Evolutionary conservation across 495 filamentous ascomycete genomes (phyloP), one percentile per base, ranked within the genome.

Genomic region (Rhizodiscina lignyota): DNA sequence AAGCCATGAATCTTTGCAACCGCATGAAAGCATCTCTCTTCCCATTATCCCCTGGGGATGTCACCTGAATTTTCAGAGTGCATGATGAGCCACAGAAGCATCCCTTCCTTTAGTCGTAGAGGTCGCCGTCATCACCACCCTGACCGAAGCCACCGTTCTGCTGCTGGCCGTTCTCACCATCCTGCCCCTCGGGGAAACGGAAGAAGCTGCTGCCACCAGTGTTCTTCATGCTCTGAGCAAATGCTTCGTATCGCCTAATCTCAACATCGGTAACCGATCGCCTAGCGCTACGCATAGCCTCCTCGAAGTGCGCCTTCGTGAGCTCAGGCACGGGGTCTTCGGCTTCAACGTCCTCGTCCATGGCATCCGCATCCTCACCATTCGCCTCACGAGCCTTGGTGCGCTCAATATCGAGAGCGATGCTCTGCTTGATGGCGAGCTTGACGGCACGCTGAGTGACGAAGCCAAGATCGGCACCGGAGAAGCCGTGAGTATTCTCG

Each of bases 361-460:
- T 79, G 49, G 79, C 73, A 38, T 56, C 53, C 15, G 78, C 72
- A 38, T 74, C 71, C 53, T 78, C 75, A 42, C 83, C 87, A 42
- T 74, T 79, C 39, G 79, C 84, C 58, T 93, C 89, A 40, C 80
- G 85, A 43, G 74, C 73, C 68, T 91, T 93, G 44, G 64, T 63
- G 42, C 79, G 77, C 64, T 93, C 80, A 42, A 97, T 94, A 36
- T 94, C 86, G 34, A 67, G 52, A 8, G 72, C 60, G 56, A 97
- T 97, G n/a, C 85, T 70, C 60, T 97, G 76, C 71, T 94, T 97
- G 65, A 97, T 97, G 42, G 89, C 89, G 47, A 97, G 75, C 72
- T 97, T 97, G 68, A 94, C 87, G 41, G 89, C 89, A 53, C 89
- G 84, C 64, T 97, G 89, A 17, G 89, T 93, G 54, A 97, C 81